Evolutionary conservation across 2,329 filamentous ascomycete species (phyloP), one percentile per base, ranked within the genome.

Genomic region (Sordariomycetes sp.): DNA sequence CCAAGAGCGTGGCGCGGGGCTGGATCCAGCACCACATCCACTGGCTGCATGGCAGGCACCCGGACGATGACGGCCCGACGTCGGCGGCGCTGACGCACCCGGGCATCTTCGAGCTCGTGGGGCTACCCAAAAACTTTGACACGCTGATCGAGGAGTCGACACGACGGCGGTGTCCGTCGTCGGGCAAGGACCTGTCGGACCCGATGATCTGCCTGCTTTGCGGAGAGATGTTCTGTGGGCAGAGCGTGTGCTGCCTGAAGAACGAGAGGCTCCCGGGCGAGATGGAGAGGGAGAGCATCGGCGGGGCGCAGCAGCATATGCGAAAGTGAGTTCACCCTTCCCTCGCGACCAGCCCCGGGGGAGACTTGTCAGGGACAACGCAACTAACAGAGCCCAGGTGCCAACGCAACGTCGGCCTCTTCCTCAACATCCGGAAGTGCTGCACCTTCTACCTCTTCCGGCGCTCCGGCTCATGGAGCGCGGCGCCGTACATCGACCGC

Each of bases 371-470:
- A 56, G 40, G 52, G 24, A 22, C n/a, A 28, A 28, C 54, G 12
- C 50, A 61, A 58, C 51, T 58, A 60, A n/a, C n/a, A 24, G 58
- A 53, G 25, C 57, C 32, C 61, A 54, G 90, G 65, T 97, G 93
- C 71, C 91, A 94, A 68, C 83, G 86, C 61, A 91, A 90, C 65
- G 85, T 96, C 54, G 94, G 94, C n/a, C 77, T 97, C 37, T 97
- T 95, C 75, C 87, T 99, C 71, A 96, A 96, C 70, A 93, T 99
- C 65, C 88, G 94, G 64, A 97, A 97, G 75, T 97, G 95, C 74
- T 90, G 88, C 64, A 85, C 96, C 48, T 83, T 96, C 60, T 96
- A 96, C 71, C 77, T 96, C 58, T 91, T 96, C 73, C 84, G 87
- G 60, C 77, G 79, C 35, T 88, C 89, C 53, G 94, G 94, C 46